These are phyloP conservation scores for Violaceomyces palustris DNA, from an alignment of 1,284 basidiomycete species.

Conservation along the genomic window DNA sequence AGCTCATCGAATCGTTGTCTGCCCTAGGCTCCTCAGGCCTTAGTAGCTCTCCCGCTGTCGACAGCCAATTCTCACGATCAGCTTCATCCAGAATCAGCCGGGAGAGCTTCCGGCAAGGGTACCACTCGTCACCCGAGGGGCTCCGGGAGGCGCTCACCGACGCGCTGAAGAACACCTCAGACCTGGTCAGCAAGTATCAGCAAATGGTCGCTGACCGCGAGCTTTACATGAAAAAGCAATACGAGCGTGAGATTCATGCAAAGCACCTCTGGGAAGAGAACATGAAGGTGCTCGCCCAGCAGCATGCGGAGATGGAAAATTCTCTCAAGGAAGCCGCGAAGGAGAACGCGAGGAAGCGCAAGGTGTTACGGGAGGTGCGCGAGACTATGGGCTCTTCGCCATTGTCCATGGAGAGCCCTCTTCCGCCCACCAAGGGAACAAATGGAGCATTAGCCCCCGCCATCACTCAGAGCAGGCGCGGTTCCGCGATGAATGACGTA, in stretches of 20 bases:
- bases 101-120: slow-evolving; percentile 53
- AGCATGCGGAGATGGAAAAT: slow-evolving; percentile 77
- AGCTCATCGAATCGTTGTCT: slow-evolving; percentile 15
- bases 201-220: slow-evolving; percentile 76
- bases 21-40: slow-evolving; percentile 1
- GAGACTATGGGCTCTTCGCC: slow-evolving; percentile 52
- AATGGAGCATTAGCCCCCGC: background rate
- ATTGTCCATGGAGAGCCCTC: slow-evolving; percentile 23
- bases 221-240: slow-evolving; percentile 61
- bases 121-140: no score
- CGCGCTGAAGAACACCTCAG: slow-evolving; percentile 21
- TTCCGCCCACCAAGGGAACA: background rate
- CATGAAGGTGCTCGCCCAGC: slow-evolving; percentile 74
- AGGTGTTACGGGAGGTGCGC: slow-evolving; percentile 44
- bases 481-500: slow-evolving; percentile 7
- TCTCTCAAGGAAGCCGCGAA: slow-evolving; percentile 59
- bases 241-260: slow-evolving; percentile 69
- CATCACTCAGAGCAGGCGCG: slow-evolving; percentile 5
- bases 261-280: slow-evolving; percentile 83
- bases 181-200: slow-evolving; percentile 66
- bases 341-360: slow-evolving; percentile 56
- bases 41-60: slow-evolving; percentile 2
- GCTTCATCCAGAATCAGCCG: slow-evolving; percentile 3
- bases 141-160: slow-evolving; percentile 14
- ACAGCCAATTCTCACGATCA: background rate